Percentiles rank a stretch among this genome's conserved stretches.
Conservation (phyloP, 2,329 filamentous ascomycete genomes). For the Parastagonospora nodorum region DNA sequence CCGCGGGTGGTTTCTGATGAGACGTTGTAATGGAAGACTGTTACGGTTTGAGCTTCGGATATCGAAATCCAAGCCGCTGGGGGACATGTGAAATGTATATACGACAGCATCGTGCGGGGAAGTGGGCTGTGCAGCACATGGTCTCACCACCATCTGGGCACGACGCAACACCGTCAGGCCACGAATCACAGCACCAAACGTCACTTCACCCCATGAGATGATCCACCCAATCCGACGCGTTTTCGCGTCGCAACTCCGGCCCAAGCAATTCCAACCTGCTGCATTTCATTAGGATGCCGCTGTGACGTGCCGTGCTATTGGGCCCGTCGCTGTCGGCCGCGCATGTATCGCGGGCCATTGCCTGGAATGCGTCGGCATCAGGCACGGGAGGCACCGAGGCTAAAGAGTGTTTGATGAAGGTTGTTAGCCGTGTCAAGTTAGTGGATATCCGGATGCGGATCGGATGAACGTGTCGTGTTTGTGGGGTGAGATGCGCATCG, state of each 20-base stretch:
- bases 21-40: conserved; percentile 12
- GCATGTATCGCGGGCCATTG: conserved; percentile 25
- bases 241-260: conserved; percentile 28
- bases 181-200: conserved; percentile 39
- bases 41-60: conserved; percentile 20
- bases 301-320: conserved; percentile 25
- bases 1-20: conserved; percentile 18
- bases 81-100: conserved; percentile 29
- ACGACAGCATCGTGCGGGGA: conserved; percentile 29
- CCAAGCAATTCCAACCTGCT: conserved; percentile 19
- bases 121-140: conserved; percentile 27
- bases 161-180: conserved; percentile 29
- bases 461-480: conserved; percentile 20
- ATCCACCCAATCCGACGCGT: conserved; percentile 30
- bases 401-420: conserved; percentile 17
- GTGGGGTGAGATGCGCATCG: conserved; percentile 22
- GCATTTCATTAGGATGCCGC: conserved; percentile 11
- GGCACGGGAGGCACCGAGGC: conserved; percentile 23
- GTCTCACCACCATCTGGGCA: conserved; percentile 28
- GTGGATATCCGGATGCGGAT: conserved; percentile 14
- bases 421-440: conserved; percentile 21
- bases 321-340: conserved; percentile 38
- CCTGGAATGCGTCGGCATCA: conserved; percentile 16
- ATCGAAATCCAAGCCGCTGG: conserved; percentile 12
- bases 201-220: conserved; percentile 8